Evolutionary conservation across 345 rosid species (phyloP).

Genomic region (Anastatica hierochuntica): DNA sequence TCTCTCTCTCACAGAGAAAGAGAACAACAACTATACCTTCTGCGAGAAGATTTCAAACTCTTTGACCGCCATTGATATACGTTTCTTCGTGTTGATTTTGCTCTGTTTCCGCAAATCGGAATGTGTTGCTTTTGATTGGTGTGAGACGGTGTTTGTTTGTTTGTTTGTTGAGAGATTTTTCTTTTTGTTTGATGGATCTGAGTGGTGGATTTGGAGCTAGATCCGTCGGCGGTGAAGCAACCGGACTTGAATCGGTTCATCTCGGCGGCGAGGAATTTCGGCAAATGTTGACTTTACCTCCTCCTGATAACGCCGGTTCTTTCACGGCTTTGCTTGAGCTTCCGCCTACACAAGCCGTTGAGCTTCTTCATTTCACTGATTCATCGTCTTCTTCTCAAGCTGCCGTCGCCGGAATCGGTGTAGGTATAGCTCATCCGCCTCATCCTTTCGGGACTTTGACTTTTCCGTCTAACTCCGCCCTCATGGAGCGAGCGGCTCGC

Average conservation of each 20-base stretch:
- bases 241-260: constrained; percentile 38
- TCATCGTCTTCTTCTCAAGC: constrained; percentile 26
- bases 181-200: too few species aligned
- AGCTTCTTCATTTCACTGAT: constrained; percentile 49
- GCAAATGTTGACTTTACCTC: constrained; percentile 27
- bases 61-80: constrained; percentile 28
- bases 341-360: constrained; percentile 49
- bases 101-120: neutral
- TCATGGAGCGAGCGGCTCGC: constrained; percentile 30
- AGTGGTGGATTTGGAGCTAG: constrained; percentile 32
- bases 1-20: neutral
- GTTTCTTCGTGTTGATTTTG: neutral
- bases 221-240: constrained; percentile 31
- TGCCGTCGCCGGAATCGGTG: constrained; percentile 6
- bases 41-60: neutral
- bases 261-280: constrained; percentile 42
- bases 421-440: constrained; percentile 21
- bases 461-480: constrained; percentile 26
- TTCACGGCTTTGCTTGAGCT: constrained; percentile 64
- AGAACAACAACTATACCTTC: neutral
- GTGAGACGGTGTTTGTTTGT: neutral
- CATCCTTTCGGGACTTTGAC: constrained; percentile 21
- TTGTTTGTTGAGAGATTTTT: too few species aligned
- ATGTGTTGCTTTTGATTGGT: neutral
- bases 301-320: constrained; percentile 41